A percentile compares a stretch with the other conserved stretches of the same genome.
Conservation (phyloP, 2,329 filamentous ascomycete genomes). For the Colletotrichum filicis region DNA sequence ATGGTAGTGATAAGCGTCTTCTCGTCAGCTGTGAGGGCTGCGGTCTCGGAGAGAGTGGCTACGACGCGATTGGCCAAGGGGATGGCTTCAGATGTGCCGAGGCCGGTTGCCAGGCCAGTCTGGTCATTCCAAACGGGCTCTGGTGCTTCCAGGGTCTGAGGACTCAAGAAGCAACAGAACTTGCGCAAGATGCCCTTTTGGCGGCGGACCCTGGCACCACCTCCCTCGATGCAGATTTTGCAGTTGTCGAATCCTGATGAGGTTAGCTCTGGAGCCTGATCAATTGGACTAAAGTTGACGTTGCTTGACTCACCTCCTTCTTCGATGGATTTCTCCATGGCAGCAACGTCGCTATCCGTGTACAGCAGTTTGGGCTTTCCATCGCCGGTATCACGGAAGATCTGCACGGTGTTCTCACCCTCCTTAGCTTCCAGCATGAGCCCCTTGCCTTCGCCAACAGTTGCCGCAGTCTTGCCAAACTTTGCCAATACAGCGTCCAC, state of each 20-base stretch:
- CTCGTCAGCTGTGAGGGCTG: neutral
- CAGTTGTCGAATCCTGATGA: neutral
- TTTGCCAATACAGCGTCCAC: neutral
- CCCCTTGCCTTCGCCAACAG: neutral
- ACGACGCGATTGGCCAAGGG: neutral
- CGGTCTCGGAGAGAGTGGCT: neutral
- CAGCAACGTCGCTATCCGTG: neutral
- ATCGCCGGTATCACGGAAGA: neutral
- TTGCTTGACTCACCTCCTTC: neutral
- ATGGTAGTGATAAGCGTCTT: neutral
- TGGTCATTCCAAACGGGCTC: neutral
- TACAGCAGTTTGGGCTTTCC: neutral
- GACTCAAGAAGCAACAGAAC: neutral
- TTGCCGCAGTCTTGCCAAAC: neutral
- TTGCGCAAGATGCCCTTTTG: neutral
- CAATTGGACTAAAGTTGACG: neutral
- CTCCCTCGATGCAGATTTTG: neutral
- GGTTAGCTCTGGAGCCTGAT: neutral
- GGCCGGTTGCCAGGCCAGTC: neutral
- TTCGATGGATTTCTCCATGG: neutral
- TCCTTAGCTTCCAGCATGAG: neutral
- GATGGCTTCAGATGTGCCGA: neutral
- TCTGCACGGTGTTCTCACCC: neutral
- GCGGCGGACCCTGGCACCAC: neutral
- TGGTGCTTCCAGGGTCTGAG: neutral